phyloP scores from a whole-genome alignment of 129 eudicot genomes.

The Flaveria bidentis region DNA sequence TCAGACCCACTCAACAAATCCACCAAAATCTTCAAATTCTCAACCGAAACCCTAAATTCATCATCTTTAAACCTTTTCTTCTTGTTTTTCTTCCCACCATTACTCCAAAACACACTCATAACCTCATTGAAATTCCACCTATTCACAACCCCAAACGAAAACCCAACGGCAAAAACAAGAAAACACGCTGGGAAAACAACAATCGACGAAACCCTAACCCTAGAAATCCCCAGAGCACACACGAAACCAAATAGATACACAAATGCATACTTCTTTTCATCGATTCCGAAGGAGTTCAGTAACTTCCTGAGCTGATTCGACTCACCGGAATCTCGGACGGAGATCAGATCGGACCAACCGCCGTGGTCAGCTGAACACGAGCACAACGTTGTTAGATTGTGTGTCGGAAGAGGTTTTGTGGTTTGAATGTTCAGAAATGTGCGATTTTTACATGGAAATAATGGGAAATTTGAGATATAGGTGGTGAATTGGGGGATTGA shows the following conservation, averaged over 20 bases:
- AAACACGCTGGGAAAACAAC: slow-evolving; percentile 75
- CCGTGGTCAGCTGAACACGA: slow-evolving; percentile 47
- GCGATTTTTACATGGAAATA: slow-evolving; percentile 28
- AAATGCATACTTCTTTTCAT: slow-evolving; percentile 65
- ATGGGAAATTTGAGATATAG: slow-evolving; percentile 37
- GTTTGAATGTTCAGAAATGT: slow-evolving; percentile 26
- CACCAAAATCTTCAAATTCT: slow-evolving; percentile 53
- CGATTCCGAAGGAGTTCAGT: slow-evolving; percentile 63
- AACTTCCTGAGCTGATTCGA: slow-evolving; percentile 52
- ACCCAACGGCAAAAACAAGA: slow-evolving; percentile 82
- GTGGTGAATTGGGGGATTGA: slow-evolving; percentile 26
- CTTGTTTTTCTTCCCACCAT: slow-evolving; percentile 34
- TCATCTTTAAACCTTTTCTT: slow-evolving; percentile 38
- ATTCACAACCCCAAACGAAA: slow-evolving; percentile 78
- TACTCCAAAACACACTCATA: slow-evolving; percentile 39
- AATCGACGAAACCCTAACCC: slow-evolving; percentile 80
- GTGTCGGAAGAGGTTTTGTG: slow-evolving; percentile 23
- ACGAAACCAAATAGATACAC: slow-evolving; percentile 83
- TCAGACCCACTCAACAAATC: slow-evolving; percentile 51
- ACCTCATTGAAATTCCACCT: slow-evolving; percentile 48
- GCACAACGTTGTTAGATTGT: slow-evolving; percentile 33
- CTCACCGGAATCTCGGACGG: slow-evolving; percentile 55
- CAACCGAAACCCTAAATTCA: slow-evolving; percentile 38
- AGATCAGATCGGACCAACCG: slow-evolving; percentile 73
- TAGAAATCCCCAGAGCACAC: slow-evolving; percentile 81